Evolutionary conservation across 768 basidiomycete species (phyloP), one percentile per base, ranked within the genome.

Genomic region (Mrakia frigida): DNA sequence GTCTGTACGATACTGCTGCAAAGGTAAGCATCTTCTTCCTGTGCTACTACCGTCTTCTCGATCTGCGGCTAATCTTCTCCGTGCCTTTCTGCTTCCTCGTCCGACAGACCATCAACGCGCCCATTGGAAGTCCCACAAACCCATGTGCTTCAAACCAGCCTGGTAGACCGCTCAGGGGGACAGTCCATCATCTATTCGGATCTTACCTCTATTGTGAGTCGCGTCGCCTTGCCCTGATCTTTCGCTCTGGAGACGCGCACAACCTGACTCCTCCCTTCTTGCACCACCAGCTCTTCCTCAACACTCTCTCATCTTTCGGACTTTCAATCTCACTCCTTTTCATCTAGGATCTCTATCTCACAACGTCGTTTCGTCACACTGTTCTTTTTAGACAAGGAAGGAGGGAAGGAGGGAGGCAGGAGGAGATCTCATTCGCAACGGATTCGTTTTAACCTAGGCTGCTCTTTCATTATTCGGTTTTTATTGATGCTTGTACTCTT

Each of bases 1-100:
- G 25, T 68, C 65, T 25, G 65, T 68, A 18, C 39, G 65, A 11
- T 68, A 68, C 65, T 68, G 65, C 35, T 68, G 65, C 65, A 68
- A 68, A n/a, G 65, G 65, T 68, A 6, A 6, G 37, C 18, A 4
- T 28, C 0, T 10, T 7, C 56, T 28, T 11, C 4, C 13, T 28
- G 3, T 56, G 13, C 46, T 25, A 13, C 25, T 56, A n/a, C 28
- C 52, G 25, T 11, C 56, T 18, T 53, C 53, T 13, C n/a, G 50
- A 52, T 53, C 53, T 53, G 9, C n/a, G 46, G 46, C 46, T 50
- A 6, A 50, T 18, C 63, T 33, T 13, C 23, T 9, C 56, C 9
- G 11, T 13, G 4, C 16, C 28, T 65, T 14, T 37, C 63, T 65
- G 1, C 6, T 65, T 65, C 37, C 39, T 2, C 65, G 10, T 68